Evolutionary conservation across 352 stramenopile genomes (phyloP).

Genomic region (Globisporangium rhizosaccharum): DNA sequence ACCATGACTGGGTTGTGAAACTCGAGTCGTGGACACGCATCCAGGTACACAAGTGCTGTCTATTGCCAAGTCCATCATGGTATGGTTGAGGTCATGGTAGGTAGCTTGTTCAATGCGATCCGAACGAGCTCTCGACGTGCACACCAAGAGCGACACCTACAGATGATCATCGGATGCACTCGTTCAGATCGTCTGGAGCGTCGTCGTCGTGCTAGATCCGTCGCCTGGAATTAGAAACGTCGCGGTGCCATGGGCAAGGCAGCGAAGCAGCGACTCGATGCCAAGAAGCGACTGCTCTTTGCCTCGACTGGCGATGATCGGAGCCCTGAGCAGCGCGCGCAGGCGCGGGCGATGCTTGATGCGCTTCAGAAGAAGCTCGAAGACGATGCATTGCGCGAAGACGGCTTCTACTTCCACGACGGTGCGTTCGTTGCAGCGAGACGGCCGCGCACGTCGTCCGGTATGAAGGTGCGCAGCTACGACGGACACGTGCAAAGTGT

Average conservation of each 20-base stretch:
- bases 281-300: constrained; percentile 42
- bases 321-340: constrained; percentile 25
- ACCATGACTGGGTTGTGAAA: no score
- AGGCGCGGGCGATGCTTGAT: constrained; percentile 46
- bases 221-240: neutral
- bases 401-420: constrained; percentile 63
- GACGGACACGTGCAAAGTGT: constrained; percentile 28
- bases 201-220: no score
- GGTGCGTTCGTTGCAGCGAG: constrained; percentile 31
- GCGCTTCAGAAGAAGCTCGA: constrained; percentile 51
- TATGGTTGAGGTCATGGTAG: no score
- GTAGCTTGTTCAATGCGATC: no score
- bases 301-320: constrained; percentile 35
- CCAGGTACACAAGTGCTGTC: no score
- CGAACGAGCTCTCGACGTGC: no score
- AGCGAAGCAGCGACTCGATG: constrained; percentile 32
- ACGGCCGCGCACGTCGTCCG: constrained; percentile 34
- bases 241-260: constrained; percentile 37
- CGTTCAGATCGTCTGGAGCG: no score
- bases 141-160: no score
- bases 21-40: no score
- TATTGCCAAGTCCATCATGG: no score
- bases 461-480: constrained; percentile 49
- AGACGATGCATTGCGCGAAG: constrained; percentile 55
- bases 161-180: no score